Conservation (phyloP, 2,329 filamentous ascomycete species). For the Macroventuria anomochaeta region DNA sequence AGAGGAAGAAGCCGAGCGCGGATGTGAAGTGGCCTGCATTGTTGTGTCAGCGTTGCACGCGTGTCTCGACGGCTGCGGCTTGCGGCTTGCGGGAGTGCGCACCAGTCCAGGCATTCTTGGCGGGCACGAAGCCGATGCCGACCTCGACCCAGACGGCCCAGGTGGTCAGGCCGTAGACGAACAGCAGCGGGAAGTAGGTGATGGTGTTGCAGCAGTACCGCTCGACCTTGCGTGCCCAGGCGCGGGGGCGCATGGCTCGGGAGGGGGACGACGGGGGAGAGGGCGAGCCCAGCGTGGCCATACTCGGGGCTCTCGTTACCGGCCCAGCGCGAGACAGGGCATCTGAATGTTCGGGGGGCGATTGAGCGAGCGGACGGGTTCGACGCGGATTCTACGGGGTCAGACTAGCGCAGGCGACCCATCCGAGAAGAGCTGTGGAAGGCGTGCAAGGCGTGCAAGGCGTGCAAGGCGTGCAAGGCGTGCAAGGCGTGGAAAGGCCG, state of each 20-base stretch:
- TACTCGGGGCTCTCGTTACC: slow-evolving; percentile 24
- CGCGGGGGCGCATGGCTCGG: slow-evolving; percentile 47
- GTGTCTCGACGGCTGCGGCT: slow-evolving; percentile 9
- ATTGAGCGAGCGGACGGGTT: slow-evolving; percentile 4
- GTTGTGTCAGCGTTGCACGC: slow-evolving; percentile 4
- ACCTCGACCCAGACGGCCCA: slow-evolving; percentile 93
- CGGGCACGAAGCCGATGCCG: slow-evolving; percentile 64
- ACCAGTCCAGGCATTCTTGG: slow-evolving; percentile 48
- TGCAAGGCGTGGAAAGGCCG: no score
- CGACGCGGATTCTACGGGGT: background rate
- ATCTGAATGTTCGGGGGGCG: slow-evolving; percentile 18
- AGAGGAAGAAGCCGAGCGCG: slow-evolving; percentile 72
- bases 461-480: no score
- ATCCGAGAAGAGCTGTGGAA: slow-evolving; percentile 19
- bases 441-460: no score
- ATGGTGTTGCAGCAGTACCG: slow-evolving; percentile 80
- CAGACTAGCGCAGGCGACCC: slow-evolving; percentile 6
- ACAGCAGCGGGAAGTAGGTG: slow-evolving; percentile 84
- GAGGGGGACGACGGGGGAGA: slow-evolving; percentile 50
- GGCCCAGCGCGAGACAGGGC: slow-evolving; percentile 28
- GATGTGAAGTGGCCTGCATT: slow-evolving; percentile 57
- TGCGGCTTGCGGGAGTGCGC: slow-evolving; percentile 16
- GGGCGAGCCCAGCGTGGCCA: slow-evolving; percentile 50
- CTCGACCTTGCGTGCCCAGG: slow-evolving; percentile 74
- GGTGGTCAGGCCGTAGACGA: slow-evolving; percentile 87